phyloP scores from a whole-genome alignment of 768 basidiomycete genomes.

The Rhizopogon vesiculosus region DNA sequence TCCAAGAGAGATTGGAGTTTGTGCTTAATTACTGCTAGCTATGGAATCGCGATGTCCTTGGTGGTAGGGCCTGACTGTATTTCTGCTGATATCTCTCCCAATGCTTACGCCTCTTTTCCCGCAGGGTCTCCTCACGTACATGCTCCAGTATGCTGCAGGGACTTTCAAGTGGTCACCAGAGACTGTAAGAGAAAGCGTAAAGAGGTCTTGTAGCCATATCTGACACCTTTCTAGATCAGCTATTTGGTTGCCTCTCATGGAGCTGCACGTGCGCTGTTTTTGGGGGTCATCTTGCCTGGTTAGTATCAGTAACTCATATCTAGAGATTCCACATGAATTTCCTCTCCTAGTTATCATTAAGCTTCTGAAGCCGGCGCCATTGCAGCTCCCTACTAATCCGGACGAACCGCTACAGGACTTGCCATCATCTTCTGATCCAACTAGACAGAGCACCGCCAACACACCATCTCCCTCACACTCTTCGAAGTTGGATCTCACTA shows the following conservation, averaged over 20 bases:
- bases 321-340: neutral
- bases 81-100: neutral
- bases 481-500: constrained; percentile 67
- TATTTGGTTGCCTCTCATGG: constrained; percentile 63
- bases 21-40: constrained; percentile 47
- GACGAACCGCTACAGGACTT: constrained; percentile 15
- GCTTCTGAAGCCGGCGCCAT: neutral
- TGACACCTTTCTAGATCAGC: constrained; percentile 44
- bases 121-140: constrained; percentile 53
- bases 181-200: constrained; percentile 34
- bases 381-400: constrained; percentile 10
- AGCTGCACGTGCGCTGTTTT: constrained; percentile 45
- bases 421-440: constrained; percentile 2
- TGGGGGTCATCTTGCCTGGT: constrained; percentile 61
- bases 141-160: constrained; percentile 60
- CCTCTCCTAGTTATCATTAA: no score
- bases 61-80: constrained; percentile 27
- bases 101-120: neutral
- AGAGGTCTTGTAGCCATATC: neutral
- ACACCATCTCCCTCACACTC: constrained; percentile 27
- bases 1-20: constrained; percentile 61
- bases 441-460: constrained; percentile 1
- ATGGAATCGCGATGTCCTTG: constrained; percentile 39
- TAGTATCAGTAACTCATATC: constrained; percentile 15
- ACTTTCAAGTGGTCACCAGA: constrained; percentile 67